These are phyloP conservation scores for Mortierella sp. DNA, from an alignment of 371 early-diverging fungal genomes.

Conservation along the genomic window DNA sequence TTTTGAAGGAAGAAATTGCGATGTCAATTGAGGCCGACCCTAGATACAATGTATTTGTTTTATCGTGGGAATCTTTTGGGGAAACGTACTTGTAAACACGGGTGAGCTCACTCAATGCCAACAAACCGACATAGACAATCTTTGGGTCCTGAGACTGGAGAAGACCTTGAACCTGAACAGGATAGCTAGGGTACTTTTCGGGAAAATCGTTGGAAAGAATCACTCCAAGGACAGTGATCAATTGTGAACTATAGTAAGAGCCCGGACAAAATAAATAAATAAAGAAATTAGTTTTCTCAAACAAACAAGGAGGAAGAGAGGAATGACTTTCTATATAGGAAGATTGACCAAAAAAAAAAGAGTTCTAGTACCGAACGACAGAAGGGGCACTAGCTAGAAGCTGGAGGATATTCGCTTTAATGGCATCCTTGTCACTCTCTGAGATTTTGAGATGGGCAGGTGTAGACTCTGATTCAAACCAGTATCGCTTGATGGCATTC, in stretches of 20 bases:
- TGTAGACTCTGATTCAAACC: constrained; percentile 68
- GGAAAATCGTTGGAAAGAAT: constrained; percentile 83
- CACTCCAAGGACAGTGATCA: constrained; percentile 75
- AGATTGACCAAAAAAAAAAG: not conserved
- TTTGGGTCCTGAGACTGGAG: constrained; percentile 74
- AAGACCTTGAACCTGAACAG: constrained; percentile 69
- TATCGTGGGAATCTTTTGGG: too few relatives aligned
- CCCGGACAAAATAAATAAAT: too few relatives aligned
- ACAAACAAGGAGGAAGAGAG: too few relatives aligned
- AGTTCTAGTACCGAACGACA: constrained; percentile 33
- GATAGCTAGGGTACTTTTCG: constrained; percentile 85
- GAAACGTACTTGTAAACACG: constrained; percentile 86
- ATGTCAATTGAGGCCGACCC: too few relatives aligned
- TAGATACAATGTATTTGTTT: too few relatives aligned
- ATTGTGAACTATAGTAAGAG: constrained; percentile 69
- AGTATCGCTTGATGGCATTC: constrained; percentile 82
- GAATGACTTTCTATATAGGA: too few relatives aligned
- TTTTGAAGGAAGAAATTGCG: not conserved
- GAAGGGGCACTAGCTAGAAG: constrained; percentile 75
- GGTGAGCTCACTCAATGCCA: constrained; percentile 83
- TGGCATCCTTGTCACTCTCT: constrained; percentile 76
- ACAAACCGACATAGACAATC: constrained; percentile 78
- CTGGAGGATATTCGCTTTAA: constrained; percentile 80
- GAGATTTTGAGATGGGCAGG: constrained; percentile 63
- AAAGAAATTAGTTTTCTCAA: too few relatives aligned